These are phyloP conservation scores for Teunomyces cretensis DNA, from an alignment of 805 yeast genomes.

Conservation along the genomic window DNA sequence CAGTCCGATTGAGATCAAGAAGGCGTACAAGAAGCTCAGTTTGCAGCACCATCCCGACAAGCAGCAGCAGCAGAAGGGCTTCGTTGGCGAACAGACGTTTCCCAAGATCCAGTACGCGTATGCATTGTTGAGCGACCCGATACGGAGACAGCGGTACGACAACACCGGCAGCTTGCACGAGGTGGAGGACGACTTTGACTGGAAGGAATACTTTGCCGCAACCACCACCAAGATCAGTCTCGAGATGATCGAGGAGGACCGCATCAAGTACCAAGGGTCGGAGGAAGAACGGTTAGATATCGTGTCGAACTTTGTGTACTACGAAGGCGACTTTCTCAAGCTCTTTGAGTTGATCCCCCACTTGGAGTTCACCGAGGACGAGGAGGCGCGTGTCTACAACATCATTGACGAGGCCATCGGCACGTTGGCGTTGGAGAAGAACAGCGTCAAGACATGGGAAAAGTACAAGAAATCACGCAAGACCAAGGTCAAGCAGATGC, in stretches of 20 bases:
- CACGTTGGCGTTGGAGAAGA: conserved; percentile 33
- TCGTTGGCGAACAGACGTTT: conserved; percentile 38
- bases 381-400: conserved; percentile 59
- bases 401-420: conserved; percentile 38
- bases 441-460: conserved; percentile 44
- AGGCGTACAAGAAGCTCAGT: conserved; percentile 36
- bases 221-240: conserved; percentile 52
- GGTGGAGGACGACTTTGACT: conserved; percentile 42
- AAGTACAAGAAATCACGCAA: conserved; percentile 51
- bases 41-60: conserved; percentile 30
- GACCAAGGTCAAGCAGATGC: conserved; percentile 46
- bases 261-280: conserved; percentile 59
- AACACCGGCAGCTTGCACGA: conserved; percentile 61
- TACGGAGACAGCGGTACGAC: conserved; percentile 59
- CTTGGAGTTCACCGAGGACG: conserved; percentile 57
- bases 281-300: conserved; percentile 63
- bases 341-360: conserved; percentile 80
- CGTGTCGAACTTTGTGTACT: conserved; percentile 52
- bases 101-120: conserved; percentile 76
- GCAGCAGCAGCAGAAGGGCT: conserved; percentile 20
- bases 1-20: conserved; percentile 58
- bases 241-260: conserved; percentile 72
- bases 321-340: conserved; percentile 66
- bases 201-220: conserved; percentile 56
- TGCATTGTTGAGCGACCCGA: conserved; percentile 59